A percentile compares a stretch with the other conserved stretches of the same genome.
Conservation (phyloP, 2,329 filamentous ascomycete species). For the Lecanicillium sp. region DNA sequence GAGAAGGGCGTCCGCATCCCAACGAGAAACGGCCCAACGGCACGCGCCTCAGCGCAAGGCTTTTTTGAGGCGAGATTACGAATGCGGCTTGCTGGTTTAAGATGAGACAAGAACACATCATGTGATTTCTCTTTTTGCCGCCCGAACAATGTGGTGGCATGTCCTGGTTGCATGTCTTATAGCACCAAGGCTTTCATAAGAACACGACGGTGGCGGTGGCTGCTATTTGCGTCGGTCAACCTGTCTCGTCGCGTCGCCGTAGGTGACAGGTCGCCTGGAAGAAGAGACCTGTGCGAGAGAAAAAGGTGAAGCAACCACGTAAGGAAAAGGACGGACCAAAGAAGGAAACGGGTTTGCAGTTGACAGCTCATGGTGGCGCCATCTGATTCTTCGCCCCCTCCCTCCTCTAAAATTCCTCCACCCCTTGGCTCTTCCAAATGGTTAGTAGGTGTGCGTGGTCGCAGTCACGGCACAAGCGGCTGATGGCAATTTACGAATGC, state of each 20-base stretch:
- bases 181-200: neutral
- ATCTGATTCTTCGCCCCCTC: too few species aligned
- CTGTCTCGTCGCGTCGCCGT: too few species aligned
- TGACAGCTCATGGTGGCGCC: slow-evolving; percentile 1
- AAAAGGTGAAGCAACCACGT: neutral
- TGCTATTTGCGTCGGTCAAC: too few species aligned
- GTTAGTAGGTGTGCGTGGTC: too few species aligned
- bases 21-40: neutral
- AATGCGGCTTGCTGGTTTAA: neutral
- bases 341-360: neutral
- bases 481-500: too few species aligned
- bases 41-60: neutral
- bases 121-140: slow-evolving; percentile 3
- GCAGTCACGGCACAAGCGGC: too few species aligned
- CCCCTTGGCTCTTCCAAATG: too few species aligned
- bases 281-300: too few species aligned
- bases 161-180: neutral
- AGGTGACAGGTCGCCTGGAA: too few species aligned
- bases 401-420: too few species aligned
- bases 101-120: slow-evolving; percentile 9
- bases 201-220: neutral
- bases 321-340: neutral
- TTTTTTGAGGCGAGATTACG: neutral
- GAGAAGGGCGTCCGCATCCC: neutral
- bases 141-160: neutral